Base-by-base conservation (phyloP, 1,139 yeast species). In the Debaryomyces sp. region DNA sequence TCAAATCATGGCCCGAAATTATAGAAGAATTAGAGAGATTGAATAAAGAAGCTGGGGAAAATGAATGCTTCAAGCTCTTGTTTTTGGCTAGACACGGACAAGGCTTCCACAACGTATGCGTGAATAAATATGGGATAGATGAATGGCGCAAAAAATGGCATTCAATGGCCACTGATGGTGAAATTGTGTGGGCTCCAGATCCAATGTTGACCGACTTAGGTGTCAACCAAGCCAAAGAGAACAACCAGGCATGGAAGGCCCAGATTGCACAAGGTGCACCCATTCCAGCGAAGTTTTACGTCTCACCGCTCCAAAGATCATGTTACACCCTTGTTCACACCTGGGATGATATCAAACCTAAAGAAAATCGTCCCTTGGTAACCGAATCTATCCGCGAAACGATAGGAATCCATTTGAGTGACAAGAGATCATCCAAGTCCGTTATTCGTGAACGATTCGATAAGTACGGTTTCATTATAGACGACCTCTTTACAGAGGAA, bases 11-110 rank as follows among this genome's bases (percentile, higher is more conserved):
- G 91, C 56, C 60, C 1, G 71, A 72, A 12, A 64, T 83, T 18
- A 50, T 66, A 5, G 41, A 47, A 0, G 68, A 74, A 21, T 53
- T 85, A 22, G 53, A 62, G 1, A 48, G 61, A 9, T 66, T 84
- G 57, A 82, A 82, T 54, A 54, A 52, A 1, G 41, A 55, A 1
- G 70, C 77, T 8, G 60, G 56, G 0, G 56, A 56, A 1, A 71
- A 78, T 49, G 81, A 68, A 39, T 59, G 60, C 26, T 84, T 85
- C 63, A 86, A 86, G 60, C 61, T 87, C 43, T 56, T 87, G 15
- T 79, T 82, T 47, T 71, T 85, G 45, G 91, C 89, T 2, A 76
- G 95, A 56, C 95, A 88, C 57, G 95, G 95, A 7, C 89, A 87
- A 64, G 95, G 95, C 0, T 82, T 72, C 63, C 95, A 88, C 61